These are phyloP conservation scores for Phialemonium atrogriseum DNA, from an alignment of 2,329 filamentous ascomycete species.

Conservation along the genomic window DNA sequence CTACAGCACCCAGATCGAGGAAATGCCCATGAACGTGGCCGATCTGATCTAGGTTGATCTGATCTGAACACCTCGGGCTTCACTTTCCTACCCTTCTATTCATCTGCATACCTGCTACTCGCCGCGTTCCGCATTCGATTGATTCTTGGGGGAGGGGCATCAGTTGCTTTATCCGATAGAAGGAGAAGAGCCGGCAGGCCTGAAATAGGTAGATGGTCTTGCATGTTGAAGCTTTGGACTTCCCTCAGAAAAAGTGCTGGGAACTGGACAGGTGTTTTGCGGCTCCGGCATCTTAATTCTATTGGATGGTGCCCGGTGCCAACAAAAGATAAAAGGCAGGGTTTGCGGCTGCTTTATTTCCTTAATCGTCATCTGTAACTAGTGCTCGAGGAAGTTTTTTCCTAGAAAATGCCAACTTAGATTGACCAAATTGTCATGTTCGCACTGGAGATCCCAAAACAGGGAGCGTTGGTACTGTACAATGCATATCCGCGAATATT, in stretches of 20 bases:
- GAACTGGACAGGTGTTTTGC: constrained; percentile 9
- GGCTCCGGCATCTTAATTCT: constrained; percentile 14
- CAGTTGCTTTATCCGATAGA: constrained; percentile 6
- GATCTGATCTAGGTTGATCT: constrained; percentile 57
- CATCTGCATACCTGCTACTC: constrained; percentile 11
- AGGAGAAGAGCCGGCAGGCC: constrained; percentile 1
- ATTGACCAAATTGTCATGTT: constrained; percentile 12
- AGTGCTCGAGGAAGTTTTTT: constrained; percentile 15
- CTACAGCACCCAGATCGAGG: constrained; percentile 99
- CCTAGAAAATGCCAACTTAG: constrained; percentile 18
- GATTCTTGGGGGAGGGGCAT: constrained; percentile 5
- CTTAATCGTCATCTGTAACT: constrained; percentile 16
- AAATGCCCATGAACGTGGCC: constrained; percentile 96
- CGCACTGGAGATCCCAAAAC: not conserved
- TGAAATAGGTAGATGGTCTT: not conserved
- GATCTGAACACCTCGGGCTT: constrained; percentile 6
- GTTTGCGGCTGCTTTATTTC: constrained; percentile 13
- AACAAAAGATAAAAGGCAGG: constrained; percentile 14
- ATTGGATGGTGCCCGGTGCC: constrained; percentile 17
- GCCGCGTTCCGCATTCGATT: constrained; percentile 2
- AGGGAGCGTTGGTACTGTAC: not conserved
- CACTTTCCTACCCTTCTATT: constrained; percentile 14
- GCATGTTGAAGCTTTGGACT: constrained; percentile 2
- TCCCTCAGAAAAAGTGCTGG: constrained; percentile 5
- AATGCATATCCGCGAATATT: not conserved